Base-by-base conservation (phyloP, 805 yeast genomes). In the Wickerhamiella occidentalis region DNA sequence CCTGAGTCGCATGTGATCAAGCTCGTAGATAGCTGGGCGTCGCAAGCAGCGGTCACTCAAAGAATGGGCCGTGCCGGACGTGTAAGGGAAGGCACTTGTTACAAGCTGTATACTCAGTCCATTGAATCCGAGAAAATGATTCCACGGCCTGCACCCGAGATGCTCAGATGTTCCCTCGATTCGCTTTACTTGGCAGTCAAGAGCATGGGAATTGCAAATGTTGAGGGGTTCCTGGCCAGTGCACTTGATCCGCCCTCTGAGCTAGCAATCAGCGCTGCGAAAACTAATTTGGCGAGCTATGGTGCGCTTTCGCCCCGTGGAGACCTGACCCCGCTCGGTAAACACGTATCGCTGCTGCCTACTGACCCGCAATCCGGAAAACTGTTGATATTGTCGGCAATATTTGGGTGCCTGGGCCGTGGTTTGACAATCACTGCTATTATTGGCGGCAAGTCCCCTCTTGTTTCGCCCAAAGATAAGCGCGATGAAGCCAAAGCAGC, bases 1-100 rank as follows among this genome's bases (percentile, higher is more conserved):
- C 58, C 85, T 0, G 70, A 68, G 33, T 69, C 78, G 13, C 83
- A 83, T 56, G 75, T 87, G 4, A 79, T 92, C 0, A 76, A 76
- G 48, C 70, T 90, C 43, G 70, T 78, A 3, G 96, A 90, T 58
- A 71, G 73, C 3, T 90, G 95, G 86, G 85, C 86, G 19, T 88
- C 97, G 0, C 76, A 76, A 54, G 96, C 97, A 0, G 95, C 94
- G 59, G 80, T 80, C 19, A 75, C 78, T 19, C 98, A 90, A 65
- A 76, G 98, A 67, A 73, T 95, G 63, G 98, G 98, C 63, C 83
- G 98, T 70, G 90, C 96, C n/a, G 98, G 98, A 54, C 88, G 98
- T 75, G 86, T 90, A 11, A 76, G 80, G 30, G 71, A 71, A 22
- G 98, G 98, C 51, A 68, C 70, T 12, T 87, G 96, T 54, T 90